phyloP scores from a whole-genome alignment of 192 early-diverging fungal species.

The Coemansia sp. region DNA sequence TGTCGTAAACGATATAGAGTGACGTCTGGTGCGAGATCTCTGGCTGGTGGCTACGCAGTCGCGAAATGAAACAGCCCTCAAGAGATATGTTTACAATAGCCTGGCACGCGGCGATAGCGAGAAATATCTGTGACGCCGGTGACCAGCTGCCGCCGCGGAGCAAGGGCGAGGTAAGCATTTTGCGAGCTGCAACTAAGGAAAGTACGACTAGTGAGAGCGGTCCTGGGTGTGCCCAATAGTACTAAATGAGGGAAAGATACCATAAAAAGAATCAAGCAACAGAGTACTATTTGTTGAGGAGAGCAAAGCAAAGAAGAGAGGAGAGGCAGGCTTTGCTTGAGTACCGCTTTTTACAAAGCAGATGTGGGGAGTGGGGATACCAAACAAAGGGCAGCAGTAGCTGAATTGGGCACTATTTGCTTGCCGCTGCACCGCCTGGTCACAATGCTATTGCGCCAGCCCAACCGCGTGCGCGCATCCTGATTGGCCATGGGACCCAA shows the following conservation, averaged over 20 bases:
- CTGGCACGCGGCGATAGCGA: constrained; percentile 17
- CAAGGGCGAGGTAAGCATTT: constrained; percentile 24
- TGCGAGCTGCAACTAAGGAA: not conserved
- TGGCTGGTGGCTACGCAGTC: not conserved
- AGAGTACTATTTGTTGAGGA: not conserved
- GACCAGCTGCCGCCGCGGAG: constrained; percentile 33
- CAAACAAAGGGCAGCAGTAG: not conserved
- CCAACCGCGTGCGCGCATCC: not conserved
- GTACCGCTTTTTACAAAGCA: not conserved
- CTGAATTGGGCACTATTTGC: constrained; percentile 3
- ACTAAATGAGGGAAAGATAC: not conserved
- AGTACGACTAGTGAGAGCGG: not conserved
- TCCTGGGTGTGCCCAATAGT: not conserved
- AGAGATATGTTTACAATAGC: constrained; percentile 23
- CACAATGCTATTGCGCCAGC: not conserved
- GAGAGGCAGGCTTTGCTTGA: not conserved
- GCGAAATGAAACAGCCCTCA: constrained; percentile 21
- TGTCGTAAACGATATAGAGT: constrained; percentile 29
- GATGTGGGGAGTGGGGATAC: not conserved
- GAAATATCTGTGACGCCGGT: constrained; percentile 15
- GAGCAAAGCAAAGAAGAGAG: not conserved
- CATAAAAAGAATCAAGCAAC: not conserved
- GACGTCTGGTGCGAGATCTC: not conserved
- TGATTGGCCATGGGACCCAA: not conserved
- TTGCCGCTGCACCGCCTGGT: not conserved